A percentile compares a stretch with the other conserved stretches of the same genome.
phyloP scores from a whole-genome alignment of 768 basidiomycete species.

The Leccinellum rugosiceps region DNA sequence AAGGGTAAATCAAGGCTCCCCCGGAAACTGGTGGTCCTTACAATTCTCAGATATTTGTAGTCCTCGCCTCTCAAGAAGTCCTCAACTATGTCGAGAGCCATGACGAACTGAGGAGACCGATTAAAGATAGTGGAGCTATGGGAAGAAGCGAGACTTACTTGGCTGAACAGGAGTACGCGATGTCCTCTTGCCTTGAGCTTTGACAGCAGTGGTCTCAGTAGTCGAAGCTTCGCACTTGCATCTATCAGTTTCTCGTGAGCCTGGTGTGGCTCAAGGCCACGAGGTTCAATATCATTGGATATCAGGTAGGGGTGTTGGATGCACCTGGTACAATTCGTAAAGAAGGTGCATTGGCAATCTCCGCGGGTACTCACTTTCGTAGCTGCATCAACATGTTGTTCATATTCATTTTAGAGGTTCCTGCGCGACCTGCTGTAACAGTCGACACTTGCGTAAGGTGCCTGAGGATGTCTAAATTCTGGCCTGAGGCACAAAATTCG shows the following conservation, averaged over 20 bases:
- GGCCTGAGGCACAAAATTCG: constrained; percentile 41
- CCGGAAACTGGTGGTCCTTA: constrained; percentile 31
- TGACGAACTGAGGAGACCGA: constrained; percentile 62
- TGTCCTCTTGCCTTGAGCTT: constrained; percentile 84
- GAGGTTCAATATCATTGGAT: constrained; percentile 74
- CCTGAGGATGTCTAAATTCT: constrained; percentile 66
- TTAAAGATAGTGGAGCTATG: not conserved
- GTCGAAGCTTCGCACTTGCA: constrained; percentile 79
- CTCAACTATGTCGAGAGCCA: constrained; percentile 83
- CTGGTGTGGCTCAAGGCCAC: constrained; percentile 50
- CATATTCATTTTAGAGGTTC: constrained; percentile 50
- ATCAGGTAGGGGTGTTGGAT: constrained; percentile 91
- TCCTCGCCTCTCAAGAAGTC: constrained; percentile 86
- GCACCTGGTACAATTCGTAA: constrained; percentile 48
- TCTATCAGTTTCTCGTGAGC: constrained; percentile 78
- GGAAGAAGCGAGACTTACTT: constrained; percentile 46
- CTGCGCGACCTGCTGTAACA: constrained; percentile 29
- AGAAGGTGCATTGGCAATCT: not conserved
- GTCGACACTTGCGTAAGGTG: constrained; percentile 49
- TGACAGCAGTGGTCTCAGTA: constrained; percentile 74
- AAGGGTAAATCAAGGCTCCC: constrained; percentile 6
- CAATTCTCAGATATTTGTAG: constrained; percentile 74
- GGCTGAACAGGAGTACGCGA: constrained; percentile 88
- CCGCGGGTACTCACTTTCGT: constrained; percentile 57
- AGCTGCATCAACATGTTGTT: constrained; percentile 88